Evolutionary conservation across 1,284 basidiomycete species (phyloP), one percentile per base, ranked within the genome.

Genomic region (Trichosporon inkin): DNA sequence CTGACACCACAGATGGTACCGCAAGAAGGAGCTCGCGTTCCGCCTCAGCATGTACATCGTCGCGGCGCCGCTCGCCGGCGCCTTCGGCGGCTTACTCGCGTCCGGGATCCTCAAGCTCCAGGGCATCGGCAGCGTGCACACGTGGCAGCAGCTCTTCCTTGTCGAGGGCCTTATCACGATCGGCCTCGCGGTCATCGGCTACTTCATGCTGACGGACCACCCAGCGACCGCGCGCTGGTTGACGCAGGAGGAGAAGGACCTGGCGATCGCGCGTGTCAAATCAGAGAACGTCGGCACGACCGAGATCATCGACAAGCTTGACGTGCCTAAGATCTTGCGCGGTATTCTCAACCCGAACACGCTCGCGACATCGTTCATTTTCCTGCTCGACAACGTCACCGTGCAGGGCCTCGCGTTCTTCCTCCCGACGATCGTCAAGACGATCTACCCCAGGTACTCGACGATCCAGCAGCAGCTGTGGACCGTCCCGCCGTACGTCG

Each of bases 71-170:
- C 55, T 63, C 3, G 62, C 68, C 6, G 68, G 70, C 7, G 70
- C 67, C 2, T 67, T 72, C 32, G 68, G 66, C 11, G 72, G 72
- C 51, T 53, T 73, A 6, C 63, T 73, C 1, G 70, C 69, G 1
- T 74, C 65, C 53, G 71, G 61, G 16, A 70, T 74, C 54, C 70
- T 65, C 24, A 67, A 71, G 24, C 60, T 70, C 24, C 63, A 70
- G 52, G 66, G 67, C 28, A 55, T 58, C 1, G 62, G 65, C 32
- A 68, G 68, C n/a, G 66, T 58, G 40, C 54, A 60, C 13, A 67
- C 67, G 6, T 74, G 72, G 72, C 61, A 66, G 8, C 70, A 58
- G 58, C 70, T 72, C 56, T 72, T 60, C 62, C 24, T 58, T 14
- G 22, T 62, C n/a, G 60, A 61, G 36, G 60, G 60, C 17, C 37